phyloP scores from a whole-genome alignment of 208 protist species.

The Trypanosoma caninum region DNA sequence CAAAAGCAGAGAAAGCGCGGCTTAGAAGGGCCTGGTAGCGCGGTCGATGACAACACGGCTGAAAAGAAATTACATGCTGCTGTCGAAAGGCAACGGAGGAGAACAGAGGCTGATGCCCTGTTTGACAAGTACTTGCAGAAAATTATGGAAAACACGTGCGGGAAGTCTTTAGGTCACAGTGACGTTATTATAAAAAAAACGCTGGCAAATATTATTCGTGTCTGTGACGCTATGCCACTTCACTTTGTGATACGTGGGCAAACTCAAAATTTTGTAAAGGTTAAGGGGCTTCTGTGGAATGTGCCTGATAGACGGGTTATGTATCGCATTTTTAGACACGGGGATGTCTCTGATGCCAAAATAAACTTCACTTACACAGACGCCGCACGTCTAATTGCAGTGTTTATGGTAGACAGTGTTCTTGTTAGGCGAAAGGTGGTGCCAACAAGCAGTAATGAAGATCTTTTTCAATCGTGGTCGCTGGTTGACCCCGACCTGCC shows the following conservation, averaged over 20 bases:
- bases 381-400: conserved; percentile 48
- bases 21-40: background rate
- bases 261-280: conserved; percentile 11
- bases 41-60: conserved; percentile 11
- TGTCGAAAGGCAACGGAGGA: conserved; percentile 1
- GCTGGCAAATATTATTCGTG: conserved; percentile 32
- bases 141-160: conserved; percentile 2
- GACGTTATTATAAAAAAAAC: conserved; percentile 34
- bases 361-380: conserved; percentile 43
- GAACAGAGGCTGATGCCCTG: conserved; percentile 10
- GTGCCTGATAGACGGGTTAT: conserved; percentile 63
- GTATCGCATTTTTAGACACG: conserved; percentile 57
- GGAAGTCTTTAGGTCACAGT: conserved; percentile 1
- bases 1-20: background rate
- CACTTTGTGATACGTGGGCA: conserved; percentile 37
- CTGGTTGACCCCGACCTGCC: conserved; percentile 19
- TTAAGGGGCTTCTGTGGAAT: conserved; percentile 38
- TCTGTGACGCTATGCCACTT: conserved; percentile 40
- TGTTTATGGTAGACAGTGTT: conserved; percentile 75
- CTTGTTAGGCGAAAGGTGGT: conserved; percentile 16
- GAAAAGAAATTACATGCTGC: background rate
- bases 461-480: conserved; percentile 2
- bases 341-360: conserved; percentile 15
- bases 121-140: conserved; percentile 24
- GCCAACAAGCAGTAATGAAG: conserved; percentile 7